A percentile compares a stretch with the other conserved stretches of the same genome.
Evolutionary conservation across 1,139 yeast species (phyloP).

Genomic region (Yamadazyma diospyri): DNA sequence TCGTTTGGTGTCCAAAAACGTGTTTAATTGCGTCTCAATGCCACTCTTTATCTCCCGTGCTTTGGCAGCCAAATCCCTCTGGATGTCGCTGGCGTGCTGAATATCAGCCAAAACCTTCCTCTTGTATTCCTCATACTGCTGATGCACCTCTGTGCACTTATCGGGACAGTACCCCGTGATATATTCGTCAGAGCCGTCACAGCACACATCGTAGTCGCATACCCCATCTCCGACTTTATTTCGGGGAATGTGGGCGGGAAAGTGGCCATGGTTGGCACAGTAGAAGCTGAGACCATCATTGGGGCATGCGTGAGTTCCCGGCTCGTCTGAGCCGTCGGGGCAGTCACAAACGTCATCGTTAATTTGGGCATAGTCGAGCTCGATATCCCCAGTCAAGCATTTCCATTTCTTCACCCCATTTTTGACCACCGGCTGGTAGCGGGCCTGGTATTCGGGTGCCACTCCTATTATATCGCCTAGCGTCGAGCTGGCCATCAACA

Average conservation of each 20-base stretch:
- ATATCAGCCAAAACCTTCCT: slow-evolving; percentile 16
- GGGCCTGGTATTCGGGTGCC: slow-evolving; percentile 34
- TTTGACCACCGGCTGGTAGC: slow-evolving; percentile 50
- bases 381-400: slow-evolving; percentile 68
- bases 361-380: slow-evolving; percentile 56
- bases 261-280: slow-evolving; percentile 75
- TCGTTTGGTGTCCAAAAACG: slow-evolving; percentile 8
- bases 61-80: slow-evolving; percentile 23
- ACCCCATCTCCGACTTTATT: slow-evolving; percentile 81
- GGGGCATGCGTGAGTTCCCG: slow-evolving; percentile 87
- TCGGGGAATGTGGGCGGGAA: slow-evolving; percentile 53
- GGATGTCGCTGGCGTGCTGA: slow-evolving; percentile 21
- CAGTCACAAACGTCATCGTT: slow-evolving; percentile 94
- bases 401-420: slow-evolving; percentile 49
- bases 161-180: slow-evolving; percentile 47
- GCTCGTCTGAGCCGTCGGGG: slow-evolving; percentile 97
- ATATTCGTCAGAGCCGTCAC: slow-evolving; percentile 92
- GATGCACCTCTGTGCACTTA: slow-evolving; percentile 49
- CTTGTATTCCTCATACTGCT: slow-evolving; percentile 26
- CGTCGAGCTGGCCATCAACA: background rate
- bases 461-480: slow-evolving; percentile 23
- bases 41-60: slow-evolving; percentile 19
- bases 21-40: slow-evolving; percentile 23
- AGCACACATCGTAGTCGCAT: slow-evolving; percentile 86
- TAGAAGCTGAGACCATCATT: slow-evolving; percentile 49